phyloP scores from a whole-genome alignment of 352 stramenopile genomes.

The Globisporangium apiculatum region DNA sequence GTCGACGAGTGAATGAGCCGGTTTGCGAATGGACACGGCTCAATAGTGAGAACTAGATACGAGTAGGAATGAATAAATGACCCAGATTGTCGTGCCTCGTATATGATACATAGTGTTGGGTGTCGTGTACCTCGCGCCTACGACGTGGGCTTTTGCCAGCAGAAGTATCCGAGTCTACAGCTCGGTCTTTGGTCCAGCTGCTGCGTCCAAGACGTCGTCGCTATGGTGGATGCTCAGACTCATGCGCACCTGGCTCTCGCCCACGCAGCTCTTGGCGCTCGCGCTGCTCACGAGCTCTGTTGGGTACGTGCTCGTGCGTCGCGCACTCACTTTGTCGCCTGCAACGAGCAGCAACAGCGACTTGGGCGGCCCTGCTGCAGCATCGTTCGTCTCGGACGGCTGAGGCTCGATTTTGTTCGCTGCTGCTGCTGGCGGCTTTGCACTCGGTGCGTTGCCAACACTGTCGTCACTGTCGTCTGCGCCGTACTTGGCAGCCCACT shows the following conservation, averaged over 20 bases:
- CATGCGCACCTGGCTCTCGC: conserved; percentile 28
- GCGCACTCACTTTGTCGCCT: conserved; percentile 10
- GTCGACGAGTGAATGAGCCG: conserved; percentile 7
- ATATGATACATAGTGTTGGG: no score
- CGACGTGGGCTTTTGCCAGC: no score
- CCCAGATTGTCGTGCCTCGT: no score
- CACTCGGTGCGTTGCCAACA: neutral
- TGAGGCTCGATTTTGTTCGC: no score
- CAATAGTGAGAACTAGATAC: conserved; percentile 4
- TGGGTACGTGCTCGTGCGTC: conserved; percentile 11
- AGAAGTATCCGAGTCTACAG: neutral
- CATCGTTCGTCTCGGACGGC: neutral
- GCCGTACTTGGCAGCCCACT: conserved; percentile 33
- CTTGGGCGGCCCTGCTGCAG: neutral
- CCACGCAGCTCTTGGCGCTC: conserved; percentile 5
- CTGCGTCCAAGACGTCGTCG: conserved; percentile 44
- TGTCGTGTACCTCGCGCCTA: no score
- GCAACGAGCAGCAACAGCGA: neutral
- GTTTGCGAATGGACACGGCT: neutral
- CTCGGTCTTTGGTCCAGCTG: conserved; percentile 35
- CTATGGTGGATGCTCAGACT: conserved; percentile 35
- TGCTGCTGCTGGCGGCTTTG: neutral
- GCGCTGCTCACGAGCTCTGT: conserved; percentile 4
- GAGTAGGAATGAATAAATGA: neutral
- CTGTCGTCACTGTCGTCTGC: conserved; percentile 17